Conservation (phyloP, 495 filamentous ascomycete genomes). For the Sordaria brevicollis region DNA sequence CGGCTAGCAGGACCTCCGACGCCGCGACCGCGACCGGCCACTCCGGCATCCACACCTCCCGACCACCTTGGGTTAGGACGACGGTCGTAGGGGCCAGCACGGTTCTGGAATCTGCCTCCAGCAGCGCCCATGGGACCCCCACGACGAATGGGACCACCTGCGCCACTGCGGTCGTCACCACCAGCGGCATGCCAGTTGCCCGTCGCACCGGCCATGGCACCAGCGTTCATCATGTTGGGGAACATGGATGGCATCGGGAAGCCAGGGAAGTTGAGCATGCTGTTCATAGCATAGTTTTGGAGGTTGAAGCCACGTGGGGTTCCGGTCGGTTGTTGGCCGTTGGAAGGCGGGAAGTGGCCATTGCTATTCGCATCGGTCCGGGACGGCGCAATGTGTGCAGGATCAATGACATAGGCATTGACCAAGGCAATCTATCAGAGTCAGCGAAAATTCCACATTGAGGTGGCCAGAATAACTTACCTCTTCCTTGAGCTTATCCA, state of each 20-base stretch:
- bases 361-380: conserved; percentile 95
- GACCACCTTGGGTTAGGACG: conserved; percentile 33
- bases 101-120: conserved; percentile 33
- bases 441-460: neutral
- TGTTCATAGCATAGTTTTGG: conserved; percentile 45
- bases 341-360: conserved; percentile 77
- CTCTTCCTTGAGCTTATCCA: conserved; percentile 67
- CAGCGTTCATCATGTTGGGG: conserved; percentile 47
- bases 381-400: conserved; percentile 82
- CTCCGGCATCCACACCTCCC: conserved; percentile 16
- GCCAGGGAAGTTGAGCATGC: conserved; percentile 45
- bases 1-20: conserved; percentile 42
- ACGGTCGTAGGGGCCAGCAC: conserved; percentile 39
- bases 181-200: conserved; percentile 34
- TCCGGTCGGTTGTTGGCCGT: conserved; percentile 63
- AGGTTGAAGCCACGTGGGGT: conserved; percentile 90
- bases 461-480: conserved; percentile 41
- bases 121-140: conserved; percentile 30
- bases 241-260: conserved; percentile 40
- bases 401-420: conserved; percentile 89
- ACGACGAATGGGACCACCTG: conserved; percentile 35
- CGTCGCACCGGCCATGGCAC: conserved; percentile 30
- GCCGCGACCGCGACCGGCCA: conserved; percentile 29
- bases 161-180: conserved; percentile 31
- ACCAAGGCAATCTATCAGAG: conserved; percentile 64